A percentile compares a stretch with the other conserved stretches of the same genome.
These are phyloP conservation scores for Verticillium klebahnii DNA, from an alignment of 2,329 filamentous ascomycete genomes.

Conservation along the genomic window DNA sequence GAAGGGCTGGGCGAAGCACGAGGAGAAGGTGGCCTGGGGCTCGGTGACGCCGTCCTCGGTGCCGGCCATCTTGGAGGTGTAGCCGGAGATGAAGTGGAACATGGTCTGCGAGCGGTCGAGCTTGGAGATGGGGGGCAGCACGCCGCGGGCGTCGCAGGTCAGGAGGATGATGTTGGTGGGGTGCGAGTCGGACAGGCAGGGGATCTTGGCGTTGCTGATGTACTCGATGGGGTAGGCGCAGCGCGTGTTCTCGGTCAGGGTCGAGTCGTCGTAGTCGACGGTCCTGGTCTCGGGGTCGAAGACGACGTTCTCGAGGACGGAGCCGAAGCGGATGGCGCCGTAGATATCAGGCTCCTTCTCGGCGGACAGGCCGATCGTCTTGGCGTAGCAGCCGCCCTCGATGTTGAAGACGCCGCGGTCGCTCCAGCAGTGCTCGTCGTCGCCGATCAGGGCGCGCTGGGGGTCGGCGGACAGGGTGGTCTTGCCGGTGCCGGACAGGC, in stretches of 20 bases:
- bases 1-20: slow-evolving; percentile 99
- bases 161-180: slow-evolving; percentile 95
- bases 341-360: slow-evolving; percentile 99
- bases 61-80: slow-evolving; percentile 99
- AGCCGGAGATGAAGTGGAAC: slow-evolving; percentile 99
- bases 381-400: slow-evolving; percentile 98
- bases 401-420: slow-evolving; percentile 99
- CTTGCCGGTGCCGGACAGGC: slow-evolving; percentile 97
- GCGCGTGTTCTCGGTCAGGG: slow-evolving; percentile 96
- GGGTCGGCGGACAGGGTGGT: slow-evolving; percentile 96
- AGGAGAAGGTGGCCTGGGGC: slow-evolving; percentile 97
- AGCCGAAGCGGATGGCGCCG: slow-evolving; percentile 92
- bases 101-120: slow-evolving; percentile 92
- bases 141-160: slow-evolving; percentile 95
- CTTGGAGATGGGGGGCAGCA: slow-evolving; percentile 96
- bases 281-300: slow-evolving; percentile 86
- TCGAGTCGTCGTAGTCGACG: slow-evolving; percentile 93
- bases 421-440: slow-evolving; percentile 99
- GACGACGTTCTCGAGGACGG: slow-evolving; percentile 97
- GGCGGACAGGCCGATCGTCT: slow-evolving; percentile 92
- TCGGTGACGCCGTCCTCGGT: slow-evolving; percentile 96
- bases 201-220: slow-evolving; percentile 98
- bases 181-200: slow-evolving; percentile 81
- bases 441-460: slow-evolving; percentile 92
- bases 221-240: slow-evolving; percentile 99